Evolutionary conservation across 257 asterid species (phyloP).

Genomic region (Fraxinus cuspidata): DNA sequence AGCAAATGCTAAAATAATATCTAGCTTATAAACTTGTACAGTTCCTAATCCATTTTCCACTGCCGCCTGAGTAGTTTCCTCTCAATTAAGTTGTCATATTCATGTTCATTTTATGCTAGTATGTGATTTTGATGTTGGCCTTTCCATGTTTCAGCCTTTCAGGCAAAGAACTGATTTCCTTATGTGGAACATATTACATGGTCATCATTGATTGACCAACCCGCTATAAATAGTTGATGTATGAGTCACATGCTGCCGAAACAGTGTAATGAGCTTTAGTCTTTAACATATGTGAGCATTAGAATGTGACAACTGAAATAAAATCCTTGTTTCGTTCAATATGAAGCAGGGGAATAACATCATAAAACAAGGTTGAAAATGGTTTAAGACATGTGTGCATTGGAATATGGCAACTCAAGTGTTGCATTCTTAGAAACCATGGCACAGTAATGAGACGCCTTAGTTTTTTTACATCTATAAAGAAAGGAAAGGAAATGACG

Average conservation of each 20-base stretch:
- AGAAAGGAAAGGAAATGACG: not conserved
- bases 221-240: no score
- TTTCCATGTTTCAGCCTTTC: constrained; percentile 3
- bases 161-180: constrained; percentile 14
- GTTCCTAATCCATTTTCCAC: not conserved
- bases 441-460: not conserved
- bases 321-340: no score
- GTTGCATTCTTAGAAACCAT: not conserved
- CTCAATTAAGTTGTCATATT: not conserved
- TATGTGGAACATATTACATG: constrained; percentile 1
- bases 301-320: constrained; percentile 16
- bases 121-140: not conserved
- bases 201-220: constrained; percentile 9
- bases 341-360: no score
- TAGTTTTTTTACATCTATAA: not conserved
- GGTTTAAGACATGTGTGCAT: no score
- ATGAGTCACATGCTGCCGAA: constrained; percentile 21
- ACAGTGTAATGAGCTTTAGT: constrained; percentile 20
- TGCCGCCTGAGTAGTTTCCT: no score
- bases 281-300: not conserved
- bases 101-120: not conserved
- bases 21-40: not conserved
- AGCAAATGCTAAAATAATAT: not conserved
- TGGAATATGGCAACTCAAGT: not conserved
- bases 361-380: no score